These are phyloP conservation scores for Conidiobolus incongruus DNA, from an alignment of 371 early-diverging fungal genomes.

Conservation along the genomic window DNA sequence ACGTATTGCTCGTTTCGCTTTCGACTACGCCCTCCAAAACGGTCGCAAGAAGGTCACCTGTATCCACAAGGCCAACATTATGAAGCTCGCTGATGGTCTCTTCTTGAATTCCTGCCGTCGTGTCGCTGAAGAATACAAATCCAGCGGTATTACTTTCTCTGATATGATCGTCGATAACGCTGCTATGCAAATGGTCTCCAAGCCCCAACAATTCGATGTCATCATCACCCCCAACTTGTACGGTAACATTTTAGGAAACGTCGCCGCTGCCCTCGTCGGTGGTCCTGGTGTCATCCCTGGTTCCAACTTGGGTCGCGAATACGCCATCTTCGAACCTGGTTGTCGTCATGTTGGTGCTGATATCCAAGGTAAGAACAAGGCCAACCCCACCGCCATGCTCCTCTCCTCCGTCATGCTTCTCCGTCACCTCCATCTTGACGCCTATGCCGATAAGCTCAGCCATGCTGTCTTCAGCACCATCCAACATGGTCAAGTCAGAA, in stretches of 20 bases:
- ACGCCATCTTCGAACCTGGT: constrained; percentile 88
- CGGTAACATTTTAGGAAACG: constrained; percentile 90
- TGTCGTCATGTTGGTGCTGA: constrained; percentile 90
- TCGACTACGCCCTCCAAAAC: constrained; percentile 91
- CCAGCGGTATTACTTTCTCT: constrained; percentile 66
- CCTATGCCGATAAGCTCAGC: constrained; percentile 63
- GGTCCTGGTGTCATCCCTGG: constrained; percentile 89
- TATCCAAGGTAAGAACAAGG: constrained; percentile 70
- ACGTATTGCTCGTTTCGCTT: constrained; percentile 92
- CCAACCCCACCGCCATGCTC: constrained; percentile 84
- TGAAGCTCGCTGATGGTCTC: constrained; percentile 95
- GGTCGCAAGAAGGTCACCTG: constrained; percentile 89
- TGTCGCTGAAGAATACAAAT: constrained; percentile 75
- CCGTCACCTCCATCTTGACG: constrained; percentile 67
- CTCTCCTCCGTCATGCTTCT: constrained; percentile 79
- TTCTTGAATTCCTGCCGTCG: constrained; percentile 87
- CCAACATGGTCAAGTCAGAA: constrained; percentile 28
- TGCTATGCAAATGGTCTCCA: constrained; percentile 92
- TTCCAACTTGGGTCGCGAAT: constrained; percentile 87
- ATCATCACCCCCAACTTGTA: constrained; percentile 96
- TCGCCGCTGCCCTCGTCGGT: constrained; percentile 88
- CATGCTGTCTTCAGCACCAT: constrained; percentile 54
- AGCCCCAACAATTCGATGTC: constrained; percentile 92
- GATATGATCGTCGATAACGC: constrained; percentile 98
- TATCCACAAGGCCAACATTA: constrained; percentile 98